Base-by-base conservation (phyloP, 140 eudicot genomes). In the Stevia rebaudiana region DNA sequence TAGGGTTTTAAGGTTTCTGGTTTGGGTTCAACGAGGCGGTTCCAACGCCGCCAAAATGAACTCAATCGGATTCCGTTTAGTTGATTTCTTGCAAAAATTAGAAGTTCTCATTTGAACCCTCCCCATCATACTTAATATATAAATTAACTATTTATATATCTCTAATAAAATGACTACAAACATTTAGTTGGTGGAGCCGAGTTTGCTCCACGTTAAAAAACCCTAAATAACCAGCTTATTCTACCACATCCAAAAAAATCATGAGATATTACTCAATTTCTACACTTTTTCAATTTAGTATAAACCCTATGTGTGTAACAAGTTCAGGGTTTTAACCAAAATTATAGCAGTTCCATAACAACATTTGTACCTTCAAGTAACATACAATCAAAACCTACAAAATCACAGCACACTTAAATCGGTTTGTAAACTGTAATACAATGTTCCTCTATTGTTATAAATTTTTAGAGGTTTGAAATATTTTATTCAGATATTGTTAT, bases 351-450 rank as follows among this genome's bases (percentile, higher is more conserved):
- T 16, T 51, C 19, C 10, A 51, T 22, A 16, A 33, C 8, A 56
- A 57, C 43, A 31, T 17, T 8, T 57, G 63, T 57, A 31, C n/a
- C 44, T 8, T 16, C 24, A 31, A 31, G 15, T 31, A 28, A 31
- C 63, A 56, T 56, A 55, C 13, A 30, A 31, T 13, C 23, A 30
- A 30, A 55, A 55, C 62, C 62, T 30, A 55, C 62, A 55, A 55
- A 30, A 55, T 31, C 62, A 55, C 41, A 55, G 7, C 23, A 12
- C 61, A 47, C 24, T 16, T 15, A 50, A 22, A 50, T 0, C 8
- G 13, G 0, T 9, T 3, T 10, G 13, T 21, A 21, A 9, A 2
- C 1, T 10, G 13, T 21, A 21, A 9, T 0, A 50, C 18, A 51
- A 22, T 51, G n/a, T 51, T 21, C 4, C 58, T 51, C 4, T 22